These are phyloP conservation scores for Saccharomycopsis sp. DNA, from an alignment of 805 yeast genomes.

Conservation along the genomic window DNA sequence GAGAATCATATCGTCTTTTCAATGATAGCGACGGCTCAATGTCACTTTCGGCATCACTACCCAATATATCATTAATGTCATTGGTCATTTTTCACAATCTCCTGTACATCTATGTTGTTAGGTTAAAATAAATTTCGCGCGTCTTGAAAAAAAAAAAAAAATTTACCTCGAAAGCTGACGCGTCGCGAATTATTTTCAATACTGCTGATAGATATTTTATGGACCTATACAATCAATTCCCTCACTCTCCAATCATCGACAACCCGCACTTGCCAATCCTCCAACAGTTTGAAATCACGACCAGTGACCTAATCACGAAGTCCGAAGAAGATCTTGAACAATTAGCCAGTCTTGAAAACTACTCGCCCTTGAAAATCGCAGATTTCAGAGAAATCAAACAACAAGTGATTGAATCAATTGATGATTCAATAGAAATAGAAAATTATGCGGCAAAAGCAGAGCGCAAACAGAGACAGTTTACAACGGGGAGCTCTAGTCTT, in stretches of 20 bases:
- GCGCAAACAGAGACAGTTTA: constrained; percentile 25
- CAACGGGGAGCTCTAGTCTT: constrained; percentile 46
- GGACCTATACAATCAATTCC: constrained; percentile 39
- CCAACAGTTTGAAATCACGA: constrained; percentile 29
- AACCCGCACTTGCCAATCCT: constrained; percentile 27
- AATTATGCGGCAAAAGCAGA: background rate
- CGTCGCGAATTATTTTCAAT: too few relatives aligned
- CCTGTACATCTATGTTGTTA: background rate
- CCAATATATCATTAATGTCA: constrained; percentile 3
- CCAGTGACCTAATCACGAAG: constrained; percentile 34
- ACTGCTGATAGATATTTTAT: constrained; percentile 23
- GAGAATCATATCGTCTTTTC: background rate
- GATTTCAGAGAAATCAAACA: constrained; percentile 19
- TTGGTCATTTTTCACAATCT: background rate
- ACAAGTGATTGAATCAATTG: background rate
- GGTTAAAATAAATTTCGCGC: background rate
- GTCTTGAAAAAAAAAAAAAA: too few relatives aligned
- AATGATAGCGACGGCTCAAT: background rate
- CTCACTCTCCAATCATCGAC: constrained; percentile 30
- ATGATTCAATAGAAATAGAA: background rate
- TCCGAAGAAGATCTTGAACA: constrained; percentile 1
- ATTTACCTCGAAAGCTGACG: too few relatives aligned
- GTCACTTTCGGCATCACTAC: constrained; percentile 4
- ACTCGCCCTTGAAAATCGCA: constrained; percentile 23
- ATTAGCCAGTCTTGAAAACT: constrained; percentile 27